Base-by-base conservation (phyloP, 345 rosid genomes). In the Salix purpurea region DNA sequence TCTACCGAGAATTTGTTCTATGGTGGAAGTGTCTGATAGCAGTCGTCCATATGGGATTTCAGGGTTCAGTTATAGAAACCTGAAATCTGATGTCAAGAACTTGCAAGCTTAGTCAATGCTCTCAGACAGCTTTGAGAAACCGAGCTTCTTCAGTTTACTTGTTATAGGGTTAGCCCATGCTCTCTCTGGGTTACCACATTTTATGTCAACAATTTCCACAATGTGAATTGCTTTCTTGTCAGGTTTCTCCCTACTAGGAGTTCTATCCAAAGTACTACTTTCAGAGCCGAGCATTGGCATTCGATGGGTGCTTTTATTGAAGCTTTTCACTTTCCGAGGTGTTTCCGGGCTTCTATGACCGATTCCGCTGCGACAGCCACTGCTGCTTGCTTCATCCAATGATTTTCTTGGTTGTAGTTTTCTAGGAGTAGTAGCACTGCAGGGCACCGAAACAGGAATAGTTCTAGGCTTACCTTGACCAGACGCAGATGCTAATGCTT, bases 81-180 rank as follows among this genome's bases (percentile, higher is more conserved):
- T 86, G 81, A 88, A 89, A 66, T 86, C 88, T 62, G 91, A 91
- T 37, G 80, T 74, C 70, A 85, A 86, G 80, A 85, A 83, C 62
- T 70, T 82, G 84, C 86, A 81, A 72, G 81, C 78, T 81, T 91
- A 96, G 84, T 82, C 58, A 75, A 87, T 80, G 82, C 91, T 92
- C 75, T 93, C 91, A 1, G 89, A 88, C 71, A 96, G 93, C 85
- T 92, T 96, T 36, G 99, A 93, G 89, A 93, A 96, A 70, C 98
- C 89, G 71, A 93, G 97, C 86, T 96, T 96, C 89, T 87, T 96
- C 82, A 96, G 94, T 76, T 87, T 87, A 74, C 79, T 91, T 16
- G 96, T 86, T 76, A 91, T 77, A 10, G 98, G 96, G 77, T 79
- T 85, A 48, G 91, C 83, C 99, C 99, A 90, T 66, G 91, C 89